Evolutionary conservation across 768 basidiomycete genomes (phyloP).

Genomic region (Suillus decipiens): DNA sequence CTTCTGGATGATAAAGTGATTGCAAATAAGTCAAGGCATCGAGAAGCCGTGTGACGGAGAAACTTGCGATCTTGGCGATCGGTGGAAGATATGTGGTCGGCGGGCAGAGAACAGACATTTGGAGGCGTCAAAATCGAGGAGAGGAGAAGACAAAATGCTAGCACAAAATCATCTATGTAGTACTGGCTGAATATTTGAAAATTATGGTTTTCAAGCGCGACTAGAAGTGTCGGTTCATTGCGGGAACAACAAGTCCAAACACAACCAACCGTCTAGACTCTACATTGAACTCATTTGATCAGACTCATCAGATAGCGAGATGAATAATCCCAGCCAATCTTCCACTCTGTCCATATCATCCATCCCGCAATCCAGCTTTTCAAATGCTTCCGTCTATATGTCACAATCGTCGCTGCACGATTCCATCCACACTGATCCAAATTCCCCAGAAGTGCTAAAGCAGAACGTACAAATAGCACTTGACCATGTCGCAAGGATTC

Average conservation of each 20-base stretch:
- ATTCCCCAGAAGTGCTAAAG: slow-evolving; percentile 63
- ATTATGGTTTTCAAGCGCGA: neutral
- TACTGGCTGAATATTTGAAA: neutral
- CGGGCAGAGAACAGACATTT: slow-evolving; percentile 23
- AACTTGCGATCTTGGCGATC: slow-evolving; percentile 44
- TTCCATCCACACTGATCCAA: slow-evolving; percentile 44
- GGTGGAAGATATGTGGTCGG: slow-evolving; percentile 60
- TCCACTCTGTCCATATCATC: slow-evolving; percentile 22
- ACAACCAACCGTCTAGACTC: neutral
- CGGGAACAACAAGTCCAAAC: neutral
- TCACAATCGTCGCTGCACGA: slow-evolving; percentile 28
- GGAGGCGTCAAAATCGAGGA: neutral
- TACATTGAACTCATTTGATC: neutral
- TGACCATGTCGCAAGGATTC: slow-evolving; percentile 50
- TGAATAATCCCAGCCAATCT: slow-evolving; percentile 12
- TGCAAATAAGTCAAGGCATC: slow-evolving; percentile 52
- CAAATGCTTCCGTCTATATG: slow-evolving; percentile 21
- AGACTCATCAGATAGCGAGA: slow-evolving; percentile 14
- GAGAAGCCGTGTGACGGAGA: slow-evolving; percentile 39
- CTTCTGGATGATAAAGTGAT: slow-evolving; percentile 58
- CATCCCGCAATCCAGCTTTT: slow-evolving; percentile 17
- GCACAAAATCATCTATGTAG: slow-evolving; percentile 5
- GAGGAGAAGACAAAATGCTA: neutral
- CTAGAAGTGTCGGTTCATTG: no score
- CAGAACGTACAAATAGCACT: slow-evolving; percentile 52